A percentile compares a stretch with the other conserved stretches of the same genome.
Evolutionary conservation across 2,329 filamentous ascomycete genomes (phyloP).

Genomic region (Pestalotiopsis sp.): DNA sequence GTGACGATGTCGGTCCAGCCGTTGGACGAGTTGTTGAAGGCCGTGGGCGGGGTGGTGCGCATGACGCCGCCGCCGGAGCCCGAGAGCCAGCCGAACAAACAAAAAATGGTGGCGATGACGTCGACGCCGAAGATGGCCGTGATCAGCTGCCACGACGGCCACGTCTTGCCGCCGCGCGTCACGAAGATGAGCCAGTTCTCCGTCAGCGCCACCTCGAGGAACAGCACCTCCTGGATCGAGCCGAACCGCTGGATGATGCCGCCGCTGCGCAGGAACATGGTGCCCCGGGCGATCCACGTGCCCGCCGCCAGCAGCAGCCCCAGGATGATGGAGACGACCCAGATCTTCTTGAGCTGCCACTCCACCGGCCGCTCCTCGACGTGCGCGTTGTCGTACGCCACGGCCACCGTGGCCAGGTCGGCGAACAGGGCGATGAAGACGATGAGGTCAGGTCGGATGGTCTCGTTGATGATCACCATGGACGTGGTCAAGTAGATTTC

Average conservation of each 20-base stretch:
- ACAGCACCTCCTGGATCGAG: slow-evolving; percentile 73
- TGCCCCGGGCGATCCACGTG: slow-evolving; percentile 74
- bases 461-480: slow-evolving; percentile 82
- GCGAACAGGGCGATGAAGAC: slow-evolving; percentile 81
- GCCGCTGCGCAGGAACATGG: slow-evolving; percentile 69
- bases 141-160: slow-evolving; percentile 75
- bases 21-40: slow-evolving; percentile 36
- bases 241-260: slow-evolving; percentile 77
- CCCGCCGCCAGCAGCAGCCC: slow-evolving; percentile 68
- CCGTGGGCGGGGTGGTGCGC: slow-evolving; percentile 32
- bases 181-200: slow-evolving; percentile 83
- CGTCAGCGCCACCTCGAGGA: slow-evolving; percentile 72
- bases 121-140: slow-evolving; percentile 73
- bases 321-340: slow-evolving; percentile 73
- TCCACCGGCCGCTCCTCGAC: slow-evolving; percentile 75
- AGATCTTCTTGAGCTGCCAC: slow-evolving; percentile 82
- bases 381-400: slow-evolving; percentile 79
- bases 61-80: slow-evolving; percentile 26
- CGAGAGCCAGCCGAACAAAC: slow-evolving; percentile 74
- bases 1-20: slow-evolving; percentile 57
- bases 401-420: slow-evolving; percentile 77
- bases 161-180: slow-evolving; percentile 72
- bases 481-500: slow-evolving; percentile 78
- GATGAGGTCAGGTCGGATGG: slow-evolving; percentile 70
- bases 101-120: slow-evolving; percentile 72